Percentiles rank a stretch among this genome's conserved stretches.
Conservation (phyloP, 805 yeast species). For the Debaryomyces hansenii region DNA sequence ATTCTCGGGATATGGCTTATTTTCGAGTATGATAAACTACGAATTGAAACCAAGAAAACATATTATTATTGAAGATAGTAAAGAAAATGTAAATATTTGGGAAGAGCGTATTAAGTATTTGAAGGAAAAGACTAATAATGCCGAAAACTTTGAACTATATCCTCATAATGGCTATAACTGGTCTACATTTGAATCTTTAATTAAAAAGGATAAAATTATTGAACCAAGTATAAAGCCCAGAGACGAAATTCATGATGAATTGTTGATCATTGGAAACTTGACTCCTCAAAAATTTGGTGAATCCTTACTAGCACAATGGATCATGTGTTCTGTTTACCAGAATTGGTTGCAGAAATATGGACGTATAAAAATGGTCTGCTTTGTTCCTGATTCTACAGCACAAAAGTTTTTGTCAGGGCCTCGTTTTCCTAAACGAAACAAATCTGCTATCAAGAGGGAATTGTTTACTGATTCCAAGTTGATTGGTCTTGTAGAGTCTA, state of each 20-base stretch:
- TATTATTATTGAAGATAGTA: constrained; percentile 56
- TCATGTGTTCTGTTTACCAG: constrained; percentile 61
- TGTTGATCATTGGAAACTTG: constrained; percentile 61
- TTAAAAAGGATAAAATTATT: constrained; percentile 46
- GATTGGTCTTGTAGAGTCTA: constrained; percentile 45
- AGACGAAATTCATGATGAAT: constrained; percentile 48
- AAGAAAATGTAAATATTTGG: constrained; percentile 26
- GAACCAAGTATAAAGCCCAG: constrained; percentile 24
- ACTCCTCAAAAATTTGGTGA: constrained; percentile 56
- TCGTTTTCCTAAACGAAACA: constrained; percentile 52
- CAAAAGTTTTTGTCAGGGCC: constrained; percentile 56
- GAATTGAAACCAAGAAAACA: constrained; percentile 63
- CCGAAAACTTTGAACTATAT: constrained; percentile 32
- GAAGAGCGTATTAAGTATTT: constrained; percentile 22
- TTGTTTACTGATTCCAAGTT: constrained; percentile 59
- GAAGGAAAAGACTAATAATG: constrained; percentile 20
- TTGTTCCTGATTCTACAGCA: constrained; percentile 60
- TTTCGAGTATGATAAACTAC: constrained; percentile 63
- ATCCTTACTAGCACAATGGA: constrained; percentile 71
- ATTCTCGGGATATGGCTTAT: constrained; percentile 59
- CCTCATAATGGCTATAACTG: constrained; percentile 64
- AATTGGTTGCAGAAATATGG: constrained; percentile 77
- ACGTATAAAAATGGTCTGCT: constrained; percentile 69
- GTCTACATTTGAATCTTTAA: constrained; percentile 55
- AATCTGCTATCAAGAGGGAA: constrained; percentile 65